phyloP scores from a whole-genome alignment of 108 stramenopile species.

The Fragilariopsis cylindrus region DNA sequence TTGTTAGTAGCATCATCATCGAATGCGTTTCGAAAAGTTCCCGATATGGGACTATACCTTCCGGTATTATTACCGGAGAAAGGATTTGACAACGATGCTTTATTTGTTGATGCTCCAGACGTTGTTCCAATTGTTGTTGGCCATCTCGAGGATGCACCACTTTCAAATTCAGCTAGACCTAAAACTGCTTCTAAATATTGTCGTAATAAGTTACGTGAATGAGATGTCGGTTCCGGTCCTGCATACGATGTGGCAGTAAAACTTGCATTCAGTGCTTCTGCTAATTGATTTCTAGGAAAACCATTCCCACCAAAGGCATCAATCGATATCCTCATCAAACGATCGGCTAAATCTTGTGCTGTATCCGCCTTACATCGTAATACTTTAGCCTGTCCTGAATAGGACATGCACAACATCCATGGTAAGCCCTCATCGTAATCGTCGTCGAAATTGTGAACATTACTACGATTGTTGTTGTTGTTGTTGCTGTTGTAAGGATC shows the following conservation, averaged over 20 bases:
- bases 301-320: conserved; percentile 88
- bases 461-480: conserved; percentile 3
- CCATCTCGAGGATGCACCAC: conserved; percentile 55
- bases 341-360: conserved; percentile 84
- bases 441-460: neutral
- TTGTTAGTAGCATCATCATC: conserved; percentile 21
- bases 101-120: neutral
- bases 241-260: conserved; percentile 86
- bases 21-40: conserved; percentile 25
- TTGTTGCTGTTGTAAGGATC: conserved; percentile 6
- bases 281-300: conserved; percentile 81
- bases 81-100: neutral
- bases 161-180: conserved; percentile 69
- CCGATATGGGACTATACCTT: neutral
- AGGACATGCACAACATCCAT: conserved; percentile 58
- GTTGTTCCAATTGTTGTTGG: conserved; percentile 22
- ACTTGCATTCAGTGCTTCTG: conserved; percentile 76
- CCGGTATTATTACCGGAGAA: neutral
- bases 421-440: conserved; percentile 12
- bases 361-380: conserved; percentile 62
- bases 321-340: conserved; percentile 78
- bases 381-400: conserved; percentile 67
- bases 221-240: conserved; percentile 66
- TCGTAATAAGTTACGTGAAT: conserved; percentile 55
- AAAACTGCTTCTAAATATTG: conserved; percentile 82